These are phyloP conservation scores for Fraxinus angustifolia DNA, from an alignment of 305 asterid genomes.

Conservation along the genomic window DNA sequence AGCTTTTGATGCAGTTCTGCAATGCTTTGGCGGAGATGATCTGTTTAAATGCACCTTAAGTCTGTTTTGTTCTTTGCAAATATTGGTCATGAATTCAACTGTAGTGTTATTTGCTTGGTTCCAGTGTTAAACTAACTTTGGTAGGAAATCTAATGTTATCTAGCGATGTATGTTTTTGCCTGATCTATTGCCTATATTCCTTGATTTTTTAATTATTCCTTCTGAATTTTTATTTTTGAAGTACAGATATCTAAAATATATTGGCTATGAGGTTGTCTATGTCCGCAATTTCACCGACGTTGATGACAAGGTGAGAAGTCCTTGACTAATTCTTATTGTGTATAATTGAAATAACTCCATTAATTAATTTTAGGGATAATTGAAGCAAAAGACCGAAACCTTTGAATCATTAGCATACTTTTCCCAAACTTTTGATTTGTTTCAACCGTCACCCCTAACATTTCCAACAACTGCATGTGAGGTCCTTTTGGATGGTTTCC, in stretches of 20 bases:
- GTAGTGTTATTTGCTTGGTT: not conserved
- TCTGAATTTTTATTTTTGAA: not conserved
- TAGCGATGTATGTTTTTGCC: not conserved
- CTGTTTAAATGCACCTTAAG: not conserved
- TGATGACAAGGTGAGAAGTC: conserved; percentile 82
- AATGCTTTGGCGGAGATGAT: not conserved
- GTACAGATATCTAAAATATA: conserved; percentile 58
- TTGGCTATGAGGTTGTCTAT: conserved; percentile 84
- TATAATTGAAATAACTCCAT: not conserved
- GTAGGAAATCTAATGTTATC: not conserved
- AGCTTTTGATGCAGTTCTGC: not conserved
- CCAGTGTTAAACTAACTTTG: not conserved
- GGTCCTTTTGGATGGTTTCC: too few relatives aligned
- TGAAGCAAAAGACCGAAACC: too few relatives aligned
- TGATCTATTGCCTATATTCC: not conserved
- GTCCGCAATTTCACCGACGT: conserved; percentile 91
- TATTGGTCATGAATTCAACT: not conserved
- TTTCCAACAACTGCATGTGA: too few relatives aligned
- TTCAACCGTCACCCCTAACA: too few relatives aligned
- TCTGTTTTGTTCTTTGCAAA: not conserved
- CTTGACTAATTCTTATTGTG: not conserved
- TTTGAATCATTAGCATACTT: too few relatives aligned
- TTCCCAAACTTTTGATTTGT: too few relatives aligned
- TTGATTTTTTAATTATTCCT: not conserved
- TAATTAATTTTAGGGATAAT: not conserved